These are phyloP conservation scores for Paraphoma chrysanthemicola DNA, from an alignment of 2,329 filamentous ascomycete genomes.

Conservation along the genomic window DNA sequence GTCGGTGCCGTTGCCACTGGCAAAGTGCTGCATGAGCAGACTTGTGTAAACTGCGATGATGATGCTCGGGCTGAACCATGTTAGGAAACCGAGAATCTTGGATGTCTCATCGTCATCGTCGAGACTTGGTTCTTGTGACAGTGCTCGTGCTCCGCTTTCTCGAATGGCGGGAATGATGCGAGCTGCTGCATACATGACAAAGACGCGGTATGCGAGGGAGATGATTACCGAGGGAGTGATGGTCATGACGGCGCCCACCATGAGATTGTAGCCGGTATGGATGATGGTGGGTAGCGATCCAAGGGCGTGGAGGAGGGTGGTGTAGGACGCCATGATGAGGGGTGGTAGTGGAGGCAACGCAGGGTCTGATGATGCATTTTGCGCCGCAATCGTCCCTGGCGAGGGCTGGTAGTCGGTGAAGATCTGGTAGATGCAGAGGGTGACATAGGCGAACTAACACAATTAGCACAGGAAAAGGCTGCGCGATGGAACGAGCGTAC, in stretches of 20 bases:
- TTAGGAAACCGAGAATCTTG: constrained; percentile 80
- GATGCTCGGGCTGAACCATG: constrained; percentile 94
- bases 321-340: constrained; percentile 98
- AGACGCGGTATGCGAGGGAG: constrained; percentile 88
- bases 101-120: constrained; percentile 86
- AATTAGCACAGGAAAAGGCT: constrained; percentile 9
- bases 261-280: constrained; percentile 82
- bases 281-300: constrained; percentile 83
- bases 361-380: constrained; percentile 68
- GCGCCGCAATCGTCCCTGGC: constrained; percentile 59
- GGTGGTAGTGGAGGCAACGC: constrained; percentile 96
- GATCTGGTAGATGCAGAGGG: constrained; percentile 99
- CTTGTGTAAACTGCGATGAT: constrained; percentile 97
- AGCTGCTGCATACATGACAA: constrained; percentile 94
- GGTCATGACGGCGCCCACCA: constrained; percentile 90
- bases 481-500: constrained; percentile 34
- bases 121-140: constrained; percentile 83
- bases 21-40: constrained; percentile 93
- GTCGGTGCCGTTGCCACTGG: constrained; percentile 63
- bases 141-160: constrained; percentile 80
- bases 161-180: constrained; percentile 94
- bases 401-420: constrained; percentile 97
- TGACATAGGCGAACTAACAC: constrained; percentile 83
- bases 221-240: constrained; percentile 97
- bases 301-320: constrained; percentile 83